phyloP scores from a whole-genome alignment of 345 rosid genomes.

The Anastatica hierochuntica region DNA sequence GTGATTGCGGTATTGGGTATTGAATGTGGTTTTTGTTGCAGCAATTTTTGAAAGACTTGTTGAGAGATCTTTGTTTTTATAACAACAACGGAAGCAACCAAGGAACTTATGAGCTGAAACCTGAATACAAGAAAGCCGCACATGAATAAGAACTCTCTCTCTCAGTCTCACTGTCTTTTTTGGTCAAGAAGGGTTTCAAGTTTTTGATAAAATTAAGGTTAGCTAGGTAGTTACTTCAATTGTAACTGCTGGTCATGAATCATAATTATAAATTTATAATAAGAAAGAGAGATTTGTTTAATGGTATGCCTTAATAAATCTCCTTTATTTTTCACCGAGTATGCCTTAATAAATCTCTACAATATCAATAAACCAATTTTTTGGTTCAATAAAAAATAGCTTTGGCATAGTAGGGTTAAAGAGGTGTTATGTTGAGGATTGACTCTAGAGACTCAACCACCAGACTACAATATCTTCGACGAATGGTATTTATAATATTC shows the following conservation, averaged over 20 bases:
- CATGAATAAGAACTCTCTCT: slow-evolving; percentile 26
- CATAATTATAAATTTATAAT: too few species aligned
- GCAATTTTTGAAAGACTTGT: slow-evolving; percentile 84
- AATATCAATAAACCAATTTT: too few species aligned
- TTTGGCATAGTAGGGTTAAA: too few species aligned
- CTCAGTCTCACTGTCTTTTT: too few species aligned
- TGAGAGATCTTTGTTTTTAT: slow-evolving; percentile 77
- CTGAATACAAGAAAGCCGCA: slow-evolving; percentile 59
- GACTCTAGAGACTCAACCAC: too few species aligned
- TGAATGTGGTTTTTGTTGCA: slow-evolving; percentile 19
- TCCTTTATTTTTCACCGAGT: too few species aligned
- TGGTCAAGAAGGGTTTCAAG: not conserved
- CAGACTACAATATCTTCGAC: too few species aligned
- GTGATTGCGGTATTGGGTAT: too few species aligned
- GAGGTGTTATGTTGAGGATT: too few species aligned
- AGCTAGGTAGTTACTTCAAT: not conserved
- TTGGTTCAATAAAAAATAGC: too few species aligned
- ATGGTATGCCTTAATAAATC: not conserved
- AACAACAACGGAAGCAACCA: slow-evolving; percentile 83
- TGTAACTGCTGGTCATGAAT: slow-evolving; percentile 1
- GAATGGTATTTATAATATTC: too few species aligned
- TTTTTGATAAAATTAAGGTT: not conserved
- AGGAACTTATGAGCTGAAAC: slow-evolving; percentile 88
- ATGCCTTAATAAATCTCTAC: too few species aligned
- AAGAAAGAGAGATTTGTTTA: not conserved